Base-by-base conservation (phyloP, 805 yeast species). In the Candida xiaguanensis region DNA sequence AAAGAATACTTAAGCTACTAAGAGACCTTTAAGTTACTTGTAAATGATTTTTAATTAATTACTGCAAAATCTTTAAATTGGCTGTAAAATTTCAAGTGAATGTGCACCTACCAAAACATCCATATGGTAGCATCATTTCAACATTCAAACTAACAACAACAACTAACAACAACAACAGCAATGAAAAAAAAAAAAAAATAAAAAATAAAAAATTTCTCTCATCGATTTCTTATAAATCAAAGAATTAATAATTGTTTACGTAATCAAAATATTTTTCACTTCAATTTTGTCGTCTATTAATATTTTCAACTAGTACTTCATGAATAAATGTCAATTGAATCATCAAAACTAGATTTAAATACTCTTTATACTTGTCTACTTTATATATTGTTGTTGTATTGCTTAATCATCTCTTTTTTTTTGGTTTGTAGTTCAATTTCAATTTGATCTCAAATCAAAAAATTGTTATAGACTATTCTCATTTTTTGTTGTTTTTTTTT, bases 141-240 rank as follows among this genome's bases (percentile, higher is more conserved):
- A 20, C 24, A 20, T 20, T 9, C 6, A 20, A 6, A 20, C 24
- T 9, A 20, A 20, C 24, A 20, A 20, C 24, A 20, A 20, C 24
- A 20, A 20, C 24, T 7, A 20, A 20, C 24, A 20, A 20, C 24
- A 20, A 20, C 24, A 20, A 20, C 24, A 22, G 17, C 9, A 34
- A 17, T n/a, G 22, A 27, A 33, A 39, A 23, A 18, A 13, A 6
- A 24, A 9, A 31, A 13, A 31, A 12, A 31, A 16, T 16, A 12
- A 20, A 20, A 23, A 32, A 16, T 22, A 31, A 34, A 27, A 39
- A 39, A 30, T 33, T 26, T 30, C 34, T 31, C 36, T 34, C 36
- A 34, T 34, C 36, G 36, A 34, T 34, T 34, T 32, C 16, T 26
- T 26, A 26, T 26, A 28, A 28, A 15, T 15, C 17, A 28, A 28